Evolutionary conservation across 768 basidiomycete species (phyloP).

Genomic region (Suillus spraguei): DNA sequence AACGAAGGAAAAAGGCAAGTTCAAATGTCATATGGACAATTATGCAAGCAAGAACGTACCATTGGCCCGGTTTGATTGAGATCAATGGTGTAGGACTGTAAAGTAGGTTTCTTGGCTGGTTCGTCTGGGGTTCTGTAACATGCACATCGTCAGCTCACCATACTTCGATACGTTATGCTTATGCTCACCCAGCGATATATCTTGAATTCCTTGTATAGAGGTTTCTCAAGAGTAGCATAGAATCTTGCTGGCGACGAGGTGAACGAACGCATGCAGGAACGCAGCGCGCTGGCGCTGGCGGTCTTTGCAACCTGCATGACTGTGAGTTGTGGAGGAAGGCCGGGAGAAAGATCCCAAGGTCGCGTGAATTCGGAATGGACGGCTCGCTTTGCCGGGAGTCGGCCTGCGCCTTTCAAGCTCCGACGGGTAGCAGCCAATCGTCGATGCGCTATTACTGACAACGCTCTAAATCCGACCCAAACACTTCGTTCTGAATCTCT

Average conservation of each 20-base stretch:
- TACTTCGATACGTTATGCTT: neutral
- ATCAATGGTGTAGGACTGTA: constrained; percentile 92
- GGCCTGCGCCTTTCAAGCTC: constrained; percentile 2
- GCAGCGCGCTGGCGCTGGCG: constrained; percentile 12
- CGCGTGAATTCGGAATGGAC: constrained; percentile 22
- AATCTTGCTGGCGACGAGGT: constrained; percentile 27
- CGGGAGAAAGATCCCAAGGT: constrained; percentile 1
- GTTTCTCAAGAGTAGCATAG: constrained; percentile 62
- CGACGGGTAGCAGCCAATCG: constrained; percentile 28
- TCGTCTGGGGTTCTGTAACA: constrained; percentile 86
- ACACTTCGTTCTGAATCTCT: no score
- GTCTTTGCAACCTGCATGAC: constrained; percentile 20
- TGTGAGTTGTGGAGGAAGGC: neutral
- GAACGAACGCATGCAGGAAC: constrained; percentile 33
- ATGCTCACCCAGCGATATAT: constrained; percentile 91
- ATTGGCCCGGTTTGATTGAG: constrained; percentile 95
- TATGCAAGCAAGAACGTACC: constrained; percentile 43
- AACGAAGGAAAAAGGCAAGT: constrained; percentile 1
- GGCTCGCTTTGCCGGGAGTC: constrained; percentile 7
- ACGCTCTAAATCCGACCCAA: no score
- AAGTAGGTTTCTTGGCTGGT: constrained; percentile 85
- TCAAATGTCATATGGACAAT: neutral
- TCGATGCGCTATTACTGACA: no score
- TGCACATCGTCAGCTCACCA: neutral
- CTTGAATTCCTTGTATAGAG: constrained; percentile 91